Conservation (phyloP, 768 basidiomycete species). For the Lactarius pseudohatsudake region DNA sequence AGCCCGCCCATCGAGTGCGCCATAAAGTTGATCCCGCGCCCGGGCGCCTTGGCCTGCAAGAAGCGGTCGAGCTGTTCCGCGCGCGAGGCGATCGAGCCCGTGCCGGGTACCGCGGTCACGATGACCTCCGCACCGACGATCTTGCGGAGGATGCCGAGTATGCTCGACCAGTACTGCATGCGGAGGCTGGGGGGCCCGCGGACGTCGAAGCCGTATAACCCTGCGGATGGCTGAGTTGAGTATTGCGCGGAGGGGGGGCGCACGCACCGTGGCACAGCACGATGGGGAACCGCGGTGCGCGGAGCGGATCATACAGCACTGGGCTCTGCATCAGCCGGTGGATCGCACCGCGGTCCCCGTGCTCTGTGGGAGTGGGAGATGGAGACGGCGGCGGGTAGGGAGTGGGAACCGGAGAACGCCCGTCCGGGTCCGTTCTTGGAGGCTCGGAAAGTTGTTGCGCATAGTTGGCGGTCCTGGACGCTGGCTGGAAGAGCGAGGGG, state of each 20-base stretch:
- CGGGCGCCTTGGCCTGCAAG: conserved; percentile 62
- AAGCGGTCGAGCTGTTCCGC: conserved; percentile 73
- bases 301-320: conserved; percentile 70
- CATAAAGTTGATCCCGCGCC: conserved; percentile 86
- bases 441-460: neutral
- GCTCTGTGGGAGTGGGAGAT: conserved; percentile 1
- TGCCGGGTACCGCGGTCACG: conserved; percentile 91
- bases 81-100: conserved; percentile 84
- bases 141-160: conserved; percentile 74
- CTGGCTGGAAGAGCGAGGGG: conserved; percentile 9
- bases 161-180: conserved; percentile 93
- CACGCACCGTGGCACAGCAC: conserved; percentile 96
- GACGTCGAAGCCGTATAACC: conserved; percentile 93
- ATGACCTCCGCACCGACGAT: conserved; percentile 92
- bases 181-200: conserved; percentile 84
- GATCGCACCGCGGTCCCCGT: conserved; percentile 46
- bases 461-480: neutral
- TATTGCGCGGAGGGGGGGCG: conserved; percentile 28
- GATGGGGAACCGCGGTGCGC: conserved; percentile 83
- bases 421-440: neutral
- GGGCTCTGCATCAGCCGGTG: conserved; percentile 76
- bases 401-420: neutral
- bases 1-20: conserved; percentile 99
- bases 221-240: conserved; percentile 38
- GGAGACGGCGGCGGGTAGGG: neutral